A percentile compares a stretch with the other conserved stretches of the same genome.
These are phyloP conservation scores for Ganoderma sinense DNA, from an alignment of 1,284 basidiomycete species.

Conservation along the genomic window DNA sequence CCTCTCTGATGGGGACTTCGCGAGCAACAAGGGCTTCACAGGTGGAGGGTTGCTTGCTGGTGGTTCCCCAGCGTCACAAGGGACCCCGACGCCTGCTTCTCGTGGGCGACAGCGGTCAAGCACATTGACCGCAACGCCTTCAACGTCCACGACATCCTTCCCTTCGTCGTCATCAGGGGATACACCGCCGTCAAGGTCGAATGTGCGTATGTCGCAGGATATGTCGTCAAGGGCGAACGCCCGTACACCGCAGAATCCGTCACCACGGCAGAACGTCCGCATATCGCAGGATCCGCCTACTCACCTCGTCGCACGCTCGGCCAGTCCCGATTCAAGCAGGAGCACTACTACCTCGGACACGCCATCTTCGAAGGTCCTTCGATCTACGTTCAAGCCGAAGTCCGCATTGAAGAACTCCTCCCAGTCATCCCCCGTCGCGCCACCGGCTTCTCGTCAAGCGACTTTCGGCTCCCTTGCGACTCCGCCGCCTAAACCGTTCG, in stretches of 20 bases:
- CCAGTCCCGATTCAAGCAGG: slow-evolving; percentile 16
- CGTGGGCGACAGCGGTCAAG: slow-evolving; percentile 30
- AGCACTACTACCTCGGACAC: neutral
- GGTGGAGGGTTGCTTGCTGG: slow-evolving; percentile 39
- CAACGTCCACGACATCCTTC: slow-evolving; percentile 20
- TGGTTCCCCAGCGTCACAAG: slow-evolving; percentile 16
- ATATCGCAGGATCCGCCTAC: slow-evolving; percentile 18
- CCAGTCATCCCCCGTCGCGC: slow-evolving; percentile 16
- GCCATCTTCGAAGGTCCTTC: neutral
- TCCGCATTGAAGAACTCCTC: slow-evolving; percentile 23
- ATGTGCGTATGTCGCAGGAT: slow-evolving; percentile 10
- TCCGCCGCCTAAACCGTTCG: slow-evolving; percentile 56
- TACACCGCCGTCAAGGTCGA: slow-evolving; percentile 12
- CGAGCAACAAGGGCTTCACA: slow-evolving; percentile 35
- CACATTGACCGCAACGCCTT: slow-evolving; percentile 26
- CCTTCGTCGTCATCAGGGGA: slow-evolving; percentile 16
- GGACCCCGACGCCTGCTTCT: slow-evolving; percentile 4
- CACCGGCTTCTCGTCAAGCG: slow-evolving; percentile 12
- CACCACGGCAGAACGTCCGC: slow-evolving; percentile 16
- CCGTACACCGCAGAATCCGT: neutral
- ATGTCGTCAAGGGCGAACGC: neutral
- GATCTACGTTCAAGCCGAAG: slow-evolving; percentile 20
- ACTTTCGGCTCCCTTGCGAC: slow-evolving; percentile 16
- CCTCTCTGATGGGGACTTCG: slow-evolving; percentile 28
- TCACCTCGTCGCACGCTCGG: slow-evolving; percentile 19